Evolutionary conservation across 2,329 filamentous ascomycete species (phyloP).

Genomic region (Fusarium sublunatum): DNA sequence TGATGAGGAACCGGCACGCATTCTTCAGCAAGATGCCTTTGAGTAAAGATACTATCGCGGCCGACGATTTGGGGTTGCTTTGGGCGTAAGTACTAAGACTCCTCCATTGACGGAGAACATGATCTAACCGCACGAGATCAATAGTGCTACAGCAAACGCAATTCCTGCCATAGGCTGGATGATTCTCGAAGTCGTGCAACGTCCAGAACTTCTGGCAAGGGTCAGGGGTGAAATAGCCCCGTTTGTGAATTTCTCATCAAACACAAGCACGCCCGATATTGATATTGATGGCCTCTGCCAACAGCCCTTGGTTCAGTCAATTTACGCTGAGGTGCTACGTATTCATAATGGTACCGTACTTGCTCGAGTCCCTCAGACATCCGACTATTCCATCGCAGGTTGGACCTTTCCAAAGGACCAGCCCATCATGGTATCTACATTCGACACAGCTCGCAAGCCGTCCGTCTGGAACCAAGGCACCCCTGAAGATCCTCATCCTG

Average conservation of each 20-base stretch:
- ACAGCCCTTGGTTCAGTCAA: neutral
- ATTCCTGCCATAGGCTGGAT: neutral
- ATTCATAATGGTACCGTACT: neutral
- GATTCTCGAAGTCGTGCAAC: neutral
- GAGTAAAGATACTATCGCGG: neutral
- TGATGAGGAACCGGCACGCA: neutral
- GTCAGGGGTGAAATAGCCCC: neutral
- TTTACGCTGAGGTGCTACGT: neutral
- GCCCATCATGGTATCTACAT: neutral
- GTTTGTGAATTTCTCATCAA: neutral
- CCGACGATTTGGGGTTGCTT: neutral
- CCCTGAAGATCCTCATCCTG: neutral
- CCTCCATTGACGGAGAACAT: neutral
- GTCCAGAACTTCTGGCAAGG: neutral
- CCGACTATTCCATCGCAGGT: neutral
- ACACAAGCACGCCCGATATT: neutral
- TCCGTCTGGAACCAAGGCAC: neutral
- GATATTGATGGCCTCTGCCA: neutral
- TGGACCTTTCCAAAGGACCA: neutral
- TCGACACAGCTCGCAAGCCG: neutral
- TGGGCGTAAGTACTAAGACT: neutral
- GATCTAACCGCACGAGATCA: neutral
- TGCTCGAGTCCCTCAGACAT: neutral
- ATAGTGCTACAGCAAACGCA: neutral
- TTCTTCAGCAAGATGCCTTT: neutral